Evolutionary conservation across 768 basidiomycete genomes (phyloP).

Genomic region (Amanita exitialis): DNA sequence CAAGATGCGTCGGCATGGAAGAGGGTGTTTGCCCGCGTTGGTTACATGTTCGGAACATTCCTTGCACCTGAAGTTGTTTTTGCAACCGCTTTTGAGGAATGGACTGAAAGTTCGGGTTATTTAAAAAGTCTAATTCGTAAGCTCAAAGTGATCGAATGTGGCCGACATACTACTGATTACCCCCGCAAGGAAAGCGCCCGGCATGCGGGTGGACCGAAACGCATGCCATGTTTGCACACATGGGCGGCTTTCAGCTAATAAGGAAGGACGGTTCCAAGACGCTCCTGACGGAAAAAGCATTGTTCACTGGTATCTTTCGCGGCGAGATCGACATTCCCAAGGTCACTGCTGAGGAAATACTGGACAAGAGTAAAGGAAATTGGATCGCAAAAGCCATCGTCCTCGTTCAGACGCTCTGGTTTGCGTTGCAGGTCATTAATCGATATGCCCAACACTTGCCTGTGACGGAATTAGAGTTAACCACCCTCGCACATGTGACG

Average conservation of each 20-base stretch:
- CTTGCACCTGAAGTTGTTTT: background rate
- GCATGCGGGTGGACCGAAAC: background rate
- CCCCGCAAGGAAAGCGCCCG: no score
- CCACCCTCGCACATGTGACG: slow-evolving; percentile 17
- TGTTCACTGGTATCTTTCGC: background rate
- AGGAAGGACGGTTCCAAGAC: background rate
- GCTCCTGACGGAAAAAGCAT: no score
- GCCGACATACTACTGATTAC: background rate
- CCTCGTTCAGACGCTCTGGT: slow-evolving; percentile 20
- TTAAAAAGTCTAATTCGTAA: background rate
- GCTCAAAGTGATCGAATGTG: background rate
- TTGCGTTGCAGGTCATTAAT: slow-evolving; percentile 18
- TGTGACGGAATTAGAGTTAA: slow-evolving; percentile 21
- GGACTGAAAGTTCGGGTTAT: background rate
- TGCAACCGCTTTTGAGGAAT: background rate
- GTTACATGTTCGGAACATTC: background rate
- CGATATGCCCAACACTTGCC: slow-evolving; percentile 13
- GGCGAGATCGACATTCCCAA: slow-evolving; percentile 3
- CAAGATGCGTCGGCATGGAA: background rate
- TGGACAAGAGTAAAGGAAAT: slow-evolving; percentile 19
- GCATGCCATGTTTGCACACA: background rate
- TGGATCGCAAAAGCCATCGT: slow-evolving; percentile 14
- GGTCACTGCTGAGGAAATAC: slow-evolving; percentile 13
- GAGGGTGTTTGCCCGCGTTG: background rate
- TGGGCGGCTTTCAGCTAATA: background rate